Evolutionary conservation across 1,284 basidiomycete genomes (phyloP), one percentile per base, ranked within the genome.

Genomic region (Trametes versicolor): DNA sequence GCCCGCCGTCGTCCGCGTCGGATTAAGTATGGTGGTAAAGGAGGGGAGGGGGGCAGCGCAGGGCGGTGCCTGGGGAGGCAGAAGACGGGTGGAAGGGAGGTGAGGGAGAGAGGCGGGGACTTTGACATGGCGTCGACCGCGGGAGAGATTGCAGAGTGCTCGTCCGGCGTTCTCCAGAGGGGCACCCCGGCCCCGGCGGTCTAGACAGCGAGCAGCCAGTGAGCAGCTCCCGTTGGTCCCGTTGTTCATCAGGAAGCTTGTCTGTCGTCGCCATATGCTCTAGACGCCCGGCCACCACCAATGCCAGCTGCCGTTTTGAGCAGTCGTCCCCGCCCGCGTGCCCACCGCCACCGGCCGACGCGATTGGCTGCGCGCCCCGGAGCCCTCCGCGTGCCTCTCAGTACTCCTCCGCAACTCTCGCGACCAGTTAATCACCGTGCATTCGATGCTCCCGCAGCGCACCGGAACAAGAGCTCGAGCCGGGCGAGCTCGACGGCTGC

Each of bases 41-140:
- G 60, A 39, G 52, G 62, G 63, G 57, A 45, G 59, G 58, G 29
- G 58, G 64, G 43, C 62, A 62, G 63, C 61, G 65, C 63, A 70
- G 60, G 59, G 62, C 64, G 62, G 61, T 66, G 66, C 58, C 58
- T 58, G 55, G 58, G 49, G 52, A 49, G 62, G 60, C 49, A 48
- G 56, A 23, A 39, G 53, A 54, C 43, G 55, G 47, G 47, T 45
- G 36, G 48, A 50, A 50, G 45, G 36, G 51, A 23, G 56, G 23
- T 21, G 37, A 45, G 39, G 50, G 45, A 37, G 52, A 50, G 29
- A 12, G 57, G 53, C 29, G 45, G 50, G 45, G 59, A n/a, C 47
- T 39, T 51, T 45, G 59, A 57, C 65, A 62, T 67, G 61, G 62
- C 34, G 48, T 52, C 54, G 54, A 57, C 39, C 61, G 61, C 61